These are phyloP conservation scores for Talaromyces sp. DNA, from an alignment of 2,329 filamentous ascomycete genomes.

Conservation along the genomic window DNA sequence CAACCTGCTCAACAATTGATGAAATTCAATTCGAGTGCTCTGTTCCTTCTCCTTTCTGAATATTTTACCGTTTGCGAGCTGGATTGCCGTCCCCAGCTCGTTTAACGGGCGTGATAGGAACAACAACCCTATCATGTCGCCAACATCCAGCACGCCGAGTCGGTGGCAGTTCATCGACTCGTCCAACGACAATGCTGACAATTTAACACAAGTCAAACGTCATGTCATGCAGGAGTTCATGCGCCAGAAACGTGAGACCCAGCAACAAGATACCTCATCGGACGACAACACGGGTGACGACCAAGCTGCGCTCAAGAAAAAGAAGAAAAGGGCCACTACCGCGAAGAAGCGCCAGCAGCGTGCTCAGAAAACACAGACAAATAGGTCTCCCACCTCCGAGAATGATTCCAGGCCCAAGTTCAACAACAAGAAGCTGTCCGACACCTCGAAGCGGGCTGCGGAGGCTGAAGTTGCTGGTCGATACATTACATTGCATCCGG, in stretches of 20 bases:
- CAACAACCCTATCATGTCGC: background rate
- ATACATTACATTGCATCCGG: background rate
- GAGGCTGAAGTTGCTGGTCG: background rate
- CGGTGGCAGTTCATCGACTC: conserved; percentile 38
- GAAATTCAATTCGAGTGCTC: background rate
- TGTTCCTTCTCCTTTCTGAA: background rate
- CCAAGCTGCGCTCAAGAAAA: background rate
- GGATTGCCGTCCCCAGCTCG: background rate
- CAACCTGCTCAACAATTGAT: too few species aligned
- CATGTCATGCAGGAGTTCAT: conserved; percentile 41
- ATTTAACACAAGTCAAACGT: conserved; percentile 35
- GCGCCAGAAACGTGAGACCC: conserved; percentile 25
- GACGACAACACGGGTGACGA: background rate
- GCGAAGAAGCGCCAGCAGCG: background rate
- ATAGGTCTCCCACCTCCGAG: background rate
- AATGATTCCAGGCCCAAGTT: background rate
- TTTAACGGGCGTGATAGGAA: background rate
- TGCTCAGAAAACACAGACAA: conserved; percentile 1
- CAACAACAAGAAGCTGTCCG: background rate
- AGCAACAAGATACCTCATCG: conserved; percentile 7
- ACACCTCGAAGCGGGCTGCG: background rate
- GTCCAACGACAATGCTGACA: conserved; percentile 28
- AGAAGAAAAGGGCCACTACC: background rate
- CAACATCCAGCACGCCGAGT: background rate
- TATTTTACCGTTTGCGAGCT: background rate